Evolutionary conservation across 1,284 basidiomycete genomes (phyloP), one percentile per base, ranked within the genome.

Genomic region (Wolfiporia cocos): DNA sequence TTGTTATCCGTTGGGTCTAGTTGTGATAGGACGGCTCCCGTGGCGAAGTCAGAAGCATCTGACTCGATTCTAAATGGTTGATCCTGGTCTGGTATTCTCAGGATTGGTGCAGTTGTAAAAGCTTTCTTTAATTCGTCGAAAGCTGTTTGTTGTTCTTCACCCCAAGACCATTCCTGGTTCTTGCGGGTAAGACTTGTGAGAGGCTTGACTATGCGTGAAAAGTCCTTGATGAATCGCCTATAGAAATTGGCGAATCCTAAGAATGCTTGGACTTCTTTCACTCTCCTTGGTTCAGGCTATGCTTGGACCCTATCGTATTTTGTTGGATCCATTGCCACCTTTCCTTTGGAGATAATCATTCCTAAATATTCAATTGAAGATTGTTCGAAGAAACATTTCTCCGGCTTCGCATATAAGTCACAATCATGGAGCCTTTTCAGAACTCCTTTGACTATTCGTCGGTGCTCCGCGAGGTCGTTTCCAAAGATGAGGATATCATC

Each of bases 311-410:
- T 54, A 0, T 56, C 7, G 0, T 72, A 42, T 42, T 74, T 74
- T 0, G 39, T 39, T 0, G 53, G 49, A 30, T 68, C 61, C 66
- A 73, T 70, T 0, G 24, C 6, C 1, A 71, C 24, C 0, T 54
- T 47, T 0, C 53, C 43, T 22, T 49, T 15, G 0, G 31, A 28
- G 1, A 73, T 44, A 22, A 67, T 52, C 26, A 66, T 52, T 0
- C 72, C 69, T 0, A 76, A 51, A 46, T 65, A 75, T 10, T 68
- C 58, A 0, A 63, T 51, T 17, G 53, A n/a, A 0, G 10, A 2
- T 1, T 40, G 9, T 1, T 58, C 39, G 42, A 71, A 73, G 0
- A 54, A 34, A 29, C 67, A 71, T 38, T 72, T 71, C 19, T 60
- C 50, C 0, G 52, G 37, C 37, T 68, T 65, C 0, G 58, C 38